A percentile compares a stretch with the other conserved stretches of the same genome.
Conservation (phyloP, 768 basidiomycete genomes). For the Cytidiella melzeri region DNA sequence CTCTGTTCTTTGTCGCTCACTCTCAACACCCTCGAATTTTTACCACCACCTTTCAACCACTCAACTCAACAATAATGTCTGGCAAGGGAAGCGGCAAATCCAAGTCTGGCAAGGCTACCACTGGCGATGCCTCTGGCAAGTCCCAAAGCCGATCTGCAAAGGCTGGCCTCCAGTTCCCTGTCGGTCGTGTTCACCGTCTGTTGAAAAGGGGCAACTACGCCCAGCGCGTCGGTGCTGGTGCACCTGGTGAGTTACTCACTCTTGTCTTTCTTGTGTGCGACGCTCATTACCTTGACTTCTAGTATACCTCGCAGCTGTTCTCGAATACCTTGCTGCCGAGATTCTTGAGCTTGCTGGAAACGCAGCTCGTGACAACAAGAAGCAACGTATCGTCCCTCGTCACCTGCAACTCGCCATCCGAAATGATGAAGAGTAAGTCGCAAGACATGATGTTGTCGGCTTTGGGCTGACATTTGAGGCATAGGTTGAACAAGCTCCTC, state of each 20-base stretch:
- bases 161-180: constrained; percentile 79
- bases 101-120: constrained; percentile 40
- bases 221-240: constrained; percentile 84
- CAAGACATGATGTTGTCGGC: not conserved
- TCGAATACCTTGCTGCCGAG: constrained; percentile 90
- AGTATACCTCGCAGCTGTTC: constrained; percentile 88
- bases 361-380: constrained; percentile 79
- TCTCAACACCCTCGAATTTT: not conserved
- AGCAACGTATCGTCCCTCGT: constrained; percentile 91
- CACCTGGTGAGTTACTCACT: constrained; percentile 50
- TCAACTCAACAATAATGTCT: constrained; percentile 25
- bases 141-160: constrained; percentile 67
- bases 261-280: not conserved
- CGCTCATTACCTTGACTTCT: constrained; percentile 6
- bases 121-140: constrained; percentile 36
- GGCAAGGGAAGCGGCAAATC: constrained; percentile 45
- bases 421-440: constrained; percentile 78
- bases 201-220: constrained; percentile 86
- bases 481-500: constrained; percentile 70
- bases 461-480: not conserved
- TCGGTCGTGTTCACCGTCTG: constrained; percentile 89
- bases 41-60: constrained; percentile 13
- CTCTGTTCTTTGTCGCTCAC: constrained; percentile 2
- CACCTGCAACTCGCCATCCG: constrained; percentile 91
- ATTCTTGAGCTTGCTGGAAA: constrained; percentile 91